These are phyloP conservation scores for Coemansia aciculifera DNA, from an alignment of 192 early-diverging fungal genomes.

Conservation along the genomic window DNA sequence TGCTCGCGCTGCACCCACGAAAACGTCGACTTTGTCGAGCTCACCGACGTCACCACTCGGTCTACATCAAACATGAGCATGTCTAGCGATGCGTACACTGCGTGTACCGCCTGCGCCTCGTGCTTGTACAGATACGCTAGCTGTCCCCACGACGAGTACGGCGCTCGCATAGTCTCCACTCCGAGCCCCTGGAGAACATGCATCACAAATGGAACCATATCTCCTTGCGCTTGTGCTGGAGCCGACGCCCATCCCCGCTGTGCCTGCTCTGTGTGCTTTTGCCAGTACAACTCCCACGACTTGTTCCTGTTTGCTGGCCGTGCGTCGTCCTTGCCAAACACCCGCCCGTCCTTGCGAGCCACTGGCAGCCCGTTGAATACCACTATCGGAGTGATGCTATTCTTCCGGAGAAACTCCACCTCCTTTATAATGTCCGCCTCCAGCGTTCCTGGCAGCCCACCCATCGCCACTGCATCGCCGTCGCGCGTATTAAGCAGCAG, in stretches of 20 bases:
- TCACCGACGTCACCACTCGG: conserved; percentile 65
- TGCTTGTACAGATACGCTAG: conserved; percentile 71
- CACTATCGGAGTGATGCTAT: conserved; percentile 73
- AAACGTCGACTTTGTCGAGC: conserved; percentile 66
- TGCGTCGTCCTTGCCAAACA: conserved; percentile 64
- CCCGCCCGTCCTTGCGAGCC: conserved; percentile 66
- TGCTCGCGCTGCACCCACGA: conserved; percentile 63
- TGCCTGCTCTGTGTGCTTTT: conserved; percentile 61
- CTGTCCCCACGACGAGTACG: conserved; percentile 79
- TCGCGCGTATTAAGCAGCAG: conserved; percentile 61
- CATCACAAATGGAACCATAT: conserved; percentile 68
- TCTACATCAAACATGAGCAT: conserved; percentile 77
- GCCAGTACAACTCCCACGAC: conserved; percentile 71
- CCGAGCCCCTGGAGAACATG: conserved; percentile 66
- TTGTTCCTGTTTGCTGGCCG: conserved; percentile 61
- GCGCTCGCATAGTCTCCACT: conserved; percentile 75
- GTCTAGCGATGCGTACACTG: conserved; percentile 71
- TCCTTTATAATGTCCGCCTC: conserved; percentile 65
- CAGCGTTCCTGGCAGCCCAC: conserved; percentile 63
- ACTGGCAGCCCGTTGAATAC: conserved; percentile 74
- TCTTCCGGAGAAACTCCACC: conserved; percentile 56
- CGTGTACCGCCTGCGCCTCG: conserved; percentile 68
- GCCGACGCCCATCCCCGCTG: conserved; percentile 59
- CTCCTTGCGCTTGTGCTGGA: conserved; percentile 59
- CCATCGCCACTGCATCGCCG: conserved; percentile 62